Conservation (phyloP, 2,329 filamentous ascomycete species). For the Fusarium oligoseptatum region DNA sequence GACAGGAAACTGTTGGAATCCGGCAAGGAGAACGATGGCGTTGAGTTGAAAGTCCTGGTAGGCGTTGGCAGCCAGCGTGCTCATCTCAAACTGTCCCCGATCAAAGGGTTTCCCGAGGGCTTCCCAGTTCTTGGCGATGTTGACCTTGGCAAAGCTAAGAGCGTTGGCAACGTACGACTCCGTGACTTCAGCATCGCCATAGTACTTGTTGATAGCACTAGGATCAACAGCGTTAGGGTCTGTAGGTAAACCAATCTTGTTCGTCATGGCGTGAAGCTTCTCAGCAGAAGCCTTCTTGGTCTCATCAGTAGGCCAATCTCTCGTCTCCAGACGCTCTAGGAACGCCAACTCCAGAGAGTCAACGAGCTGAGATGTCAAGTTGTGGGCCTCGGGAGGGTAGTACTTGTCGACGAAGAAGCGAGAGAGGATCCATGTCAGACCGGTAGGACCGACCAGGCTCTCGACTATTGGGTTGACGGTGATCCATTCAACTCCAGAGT, state of each 20-base stretch:
- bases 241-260: conserved; percentile 77
- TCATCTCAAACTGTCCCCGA: conserved; percentile 72
- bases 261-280: conserved; percentile 75
- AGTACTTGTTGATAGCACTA: conserved; percentile 67
- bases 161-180: conserved; percentile 70
- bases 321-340: conserved; percentile 67
- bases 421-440: conserved; percentile 76
- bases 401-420: conserved; percentile 78
- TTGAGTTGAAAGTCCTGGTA: conserved; percentile 76
- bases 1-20: conserved; percentile 77
- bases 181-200: conserved; percentile 64
- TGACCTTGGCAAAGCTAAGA: conserved; percentile 63
- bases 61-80: conserved; percentile 73
- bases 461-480: background rate
- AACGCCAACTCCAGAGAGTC: conserved; percentile 78
- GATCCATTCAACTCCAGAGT: conserved; percentile 24
- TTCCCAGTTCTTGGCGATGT: conserved; percentile 65
- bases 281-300: conserved; percentile 71
- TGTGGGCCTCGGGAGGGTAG: conserved; percentile 75
- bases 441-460: conserved; percentile 35
- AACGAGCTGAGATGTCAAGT: conserved; percentile 77
- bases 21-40: conserved; percentile 71
- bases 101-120: conserved; percentile 71
- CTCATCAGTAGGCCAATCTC: conserved; percentile 74
- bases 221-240: conserved; percentile 73